Base-by-base conservation (phyloP, 148 eudicot genomes). In the Simmondsia chinensis region DNA sequence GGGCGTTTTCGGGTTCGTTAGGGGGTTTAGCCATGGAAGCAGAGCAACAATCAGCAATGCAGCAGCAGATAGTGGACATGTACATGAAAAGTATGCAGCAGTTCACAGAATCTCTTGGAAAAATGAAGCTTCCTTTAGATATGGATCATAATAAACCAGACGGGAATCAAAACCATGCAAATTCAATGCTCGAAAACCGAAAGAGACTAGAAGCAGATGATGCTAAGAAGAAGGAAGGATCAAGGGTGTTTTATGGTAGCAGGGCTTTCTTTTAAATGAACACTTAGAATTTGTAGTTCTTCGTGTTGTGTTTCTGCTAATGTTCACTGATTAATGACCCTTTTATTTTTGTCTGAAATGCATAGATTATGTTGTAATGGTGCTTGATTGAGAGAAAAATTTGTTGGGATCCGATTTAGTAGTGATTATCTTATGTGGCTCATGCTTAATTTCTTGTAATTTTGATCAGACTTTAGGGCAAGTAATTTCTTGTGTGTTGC, bases 41-140 rank as follows among this genome's bases (percentile, higher is more conserved):
- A 0, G 94, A 80, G 46, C 82, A 84, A 35, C 82, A 84, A 35
- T 64, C 75, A 0, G 75, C 59, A 29, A 83, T 83, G 87, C 94
- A 83, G 54, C 73, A 76, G 43, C 94, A 83, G 46, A 83, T 83
- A 18, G 84, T 77, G 7, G 88, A 80, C 25, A 83, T 83, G 88
- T 83, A 83, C 36, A 76, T 73, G 80, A 75, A 74, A 42, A 83
- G 94, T 20, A 79, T 82, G 86, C 86, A 83, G 9, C 94, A 83
- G 33, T 83, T 83, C 58, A 75, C 81, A 0, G 79, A 79, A 64
- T 83, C 94, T 2, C 51, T 83, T 59, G 83, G 69, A 7, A 79
- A 83, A 44, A 83, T 83, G 87, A 84, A 80, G 71, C 78, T 84
- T 2, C 94, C 94, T 5, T 68, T 84, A 79, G 82, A 77, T 26